These are phyloP conservation scores for Aspergillus kassunensis DNA, from an alignment of 495 filamentous ascomycete genomes.

Conservation along the genomic window DNA sequence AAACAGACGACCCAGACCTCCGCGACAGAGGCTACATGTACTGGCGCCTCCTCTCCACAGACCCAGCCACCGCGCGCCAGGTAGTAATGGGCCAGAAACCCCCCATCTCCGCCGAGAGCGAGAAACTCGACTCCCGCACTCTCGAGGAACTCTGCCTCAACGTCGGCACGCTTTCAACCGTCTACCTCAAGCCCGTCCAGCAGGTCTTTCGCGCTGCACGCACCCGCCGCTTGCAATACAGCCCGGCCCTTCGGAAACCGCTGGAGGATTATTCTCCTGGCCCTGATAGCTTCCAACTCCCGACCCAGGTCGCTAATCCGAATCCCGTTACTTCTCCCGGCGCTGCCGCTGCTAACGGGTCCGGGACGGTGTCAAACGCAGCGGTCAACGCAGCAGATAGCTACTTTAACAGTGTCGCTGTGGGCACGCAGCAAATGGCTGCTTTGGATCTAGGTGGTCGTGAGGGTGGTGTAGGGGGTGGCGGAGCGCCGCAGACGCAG, in stretches of 20 bases:
- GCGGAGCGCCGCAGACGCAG: constrained; percentile 40
- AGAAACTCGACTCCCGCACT: constrained; percentile 86
- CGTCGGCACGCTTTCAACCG: constrained; percentile 92
- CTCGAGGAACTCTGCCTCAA: constrained; percentile 97
- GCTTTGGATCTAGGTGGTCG: constrained; percentile 57
- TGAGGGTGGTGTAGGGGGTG: constrained; percentile 33
- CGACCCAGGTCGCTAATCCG: constrained; percentile 13
- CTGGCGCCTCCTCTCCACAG: constrained; percentile 94
- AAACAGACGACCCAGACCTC: constrained; percentile 97
- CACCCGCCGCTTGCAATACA: constrained; percentile 69
- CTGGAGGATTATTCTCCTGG: constrained; percentile 47
- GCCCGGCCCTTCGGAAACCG: constrained; percentile 77
- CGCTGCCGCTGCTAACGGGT: constrained; percentile 21
- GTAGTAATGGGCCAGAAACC: constrained; percentile 98
- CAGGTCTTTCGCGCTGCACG: constrained; percentile 94
- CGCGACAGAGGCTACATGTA: constrained; percentile 98
- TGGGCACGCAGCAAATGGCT: constrained; percentile 68
- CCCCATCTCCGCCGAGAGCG: constrained; percentile 91
- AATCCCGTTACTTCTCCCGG: constrained; percentile 14
- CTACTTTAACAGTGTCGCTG: constrained; percentile 73
- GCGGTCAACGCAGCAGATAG: constrained; percentile 80
- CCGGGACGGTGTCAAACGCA: constrained; percentile 44
- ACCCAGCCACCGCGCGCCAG: constrained; percentile 78
- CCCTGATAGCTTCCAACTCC: constrained; percentile 29
- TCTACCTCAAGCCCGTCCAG: constrained; percentile 96